Evolutionary conservation across 768 basidiomycete genomes (phyloP), one percentile per base, ranked within the genome.

Genomic region (Piloderma croceum): DNA sequence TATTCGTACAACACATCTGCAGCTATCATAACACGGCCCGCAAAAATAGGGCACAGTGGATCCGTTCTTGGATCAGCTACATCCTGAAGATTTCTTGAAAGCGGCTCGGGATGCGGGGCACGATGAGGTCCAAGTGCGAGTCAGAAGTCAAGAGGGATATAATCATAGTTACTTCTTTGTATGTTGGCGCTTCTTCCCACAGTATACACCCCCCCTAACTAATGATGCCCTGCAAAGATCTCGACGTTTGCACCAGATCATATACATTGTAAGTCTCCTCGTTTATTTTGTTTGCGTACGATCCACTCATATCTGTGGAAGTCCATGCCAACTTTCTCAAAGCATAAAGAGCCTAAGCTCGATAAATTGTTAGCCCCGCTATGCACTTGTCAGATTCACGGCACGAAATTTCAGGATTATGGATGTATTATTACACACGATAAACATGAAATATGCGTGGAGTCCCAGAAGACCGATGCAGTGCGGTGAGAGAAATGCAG

Each of bases 121-220:
- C 50, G 77, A 79, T 44, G 79, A 85, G 51, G 68, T 74, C 13
- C 80, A 87, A 58, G 87, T 97, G 6, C 67, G 77, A 32, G 85
- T 96, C 17, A 71, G 87, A 47, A 71, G 73, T 44, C 88, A 92
- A 33, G 80, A 81, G 36, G 89, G 80, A 20, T 94, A 93, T 54
- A 90, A 93, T 53, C 87, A 91, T 56, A 80, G 81, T 38, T 93
- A 93, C 58, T 93, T 82, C 62, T 96, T 94, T 54, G 90, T 83
- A 51, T 35, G 27, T 6, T 27, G 3, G 5, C 34, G 12, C 22
- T 12, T 9, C 21, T 18, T 40, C 15, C 31, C 19, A 24, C 17
- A 19, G 33, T 31, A 9, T 24, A 11, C 12, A 13, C 19, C 35
- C 24, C 23, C 18, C 18, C 34, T 3, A 39, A 13, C 29, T n/a